Conservation (phyloP, 2,329 filamentous ascomycete genomes). For the Aspergillus arachidicola region DNA sequence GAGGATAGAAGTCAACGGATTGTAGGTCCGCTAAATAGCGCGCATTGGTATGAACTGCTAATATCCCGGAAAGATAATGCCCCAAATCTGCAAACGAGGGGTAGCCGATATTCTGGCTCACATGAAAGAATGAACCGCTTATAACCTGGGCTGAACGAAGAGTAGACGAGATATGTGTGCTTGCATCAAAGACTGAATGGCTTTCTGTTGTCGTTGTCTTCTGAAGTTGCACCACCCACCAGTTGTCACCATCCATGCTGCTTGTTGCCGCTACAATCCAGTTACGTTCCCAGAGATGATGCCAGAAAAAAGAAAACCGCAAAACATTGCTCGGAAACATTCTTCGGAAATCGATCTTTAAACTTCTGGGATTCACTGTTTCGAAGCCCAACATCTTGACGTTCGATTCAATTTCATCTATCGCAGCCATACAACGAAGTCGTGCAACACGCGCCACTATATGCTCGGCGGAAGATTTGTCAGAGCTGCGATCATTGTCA, state of each 20-base stretch:
- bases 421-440: slow-evolving; percentile 41
- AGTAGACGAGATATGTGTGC: slow-evolving; percentile 14
- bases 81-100: slow-evolving; percentile 36
- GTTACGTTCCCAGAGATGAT: slow-evolving; percentile 67
- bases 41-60: slow-evolving; percentile 43
- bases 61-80: slow-evolving; percentile 39
- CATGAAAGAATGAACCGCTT: slow-evolving; percentile 29
- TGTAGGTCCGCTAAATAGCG: slow-evolving; percentile 35
- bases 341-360: slow-evolving; percentile 54
- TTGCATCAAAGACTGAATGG: slow-evolving; percentile 14
- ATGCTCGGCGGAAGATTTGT: slow-evolving; percentile 46
- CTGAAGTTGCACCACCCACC: slow-evolving; percentile 66
- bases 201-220: slow-evolving; percentile 19
- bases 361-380: slow-evolving; percentile 36
- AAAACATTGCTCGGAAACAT: slow-evolving; percentile 66
- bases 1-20: slow-evolving; percentile 30
- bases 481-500: slow-evolving; percentile 67
- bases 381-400: slow-evolving; percentile 43
- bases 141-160: slow-evolving; percentile 33
- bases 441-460: slow-evolving; percentile 41
- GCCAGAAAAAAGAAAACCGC: slow-evolving; percentile 69
- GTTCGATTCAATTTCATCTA: slow-evolving; percentile 43
- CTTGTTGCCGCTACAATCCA: slow-evolving; percentile 76
- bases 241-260: slow-evolving; percentile 72
- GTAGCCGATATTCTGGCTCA: slow-evolving; percentile 25